Base-by-base conservation (phyloP, 768 basidiomycete species). In the Leccinum incarnatum region DNA sequence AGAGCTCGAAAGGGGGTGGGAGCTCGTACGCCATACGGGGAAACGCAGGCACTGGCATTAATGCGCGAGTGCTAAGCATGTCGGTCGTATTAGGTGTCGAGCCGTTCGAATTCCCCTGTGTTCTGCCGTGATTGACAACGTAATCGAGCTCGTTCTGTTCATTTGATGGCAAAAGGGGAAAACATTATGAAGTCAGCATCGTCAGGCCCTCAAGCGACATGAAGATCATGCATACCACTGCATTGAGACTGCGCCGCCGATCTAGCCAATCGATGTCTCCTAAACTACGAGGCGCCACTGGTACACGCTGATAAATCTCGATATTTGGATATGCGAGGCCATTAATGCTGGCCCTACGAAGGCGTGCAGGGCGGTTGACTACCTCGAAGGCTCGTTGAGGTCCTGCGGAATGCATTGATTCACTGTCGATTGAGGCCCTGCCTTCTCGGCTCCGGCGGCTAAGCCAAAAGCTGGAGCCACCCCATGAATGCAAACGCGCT, bases 251-350 rank as follows among this genome's bases (percentile, higher is more conserved):
- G 57, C 89, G 81, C 54, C 91, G 79, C 53, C 87, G 82, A 57
- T 87, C 81, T 34, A 91, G 75, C 91, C 91, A 93, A 67, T 89
- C 89, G 52, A 89, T 77, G 67, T 93, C 89, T 30, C 84, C 83
- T 40, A 91, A 74, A 60, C 81, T 85, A 57, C 83, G 77, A 30
- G 82, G 77, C 15, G 78, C 69, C 40, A 60, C 76, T 67, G 66
- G 81, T 65, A 70, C 74, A 67, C 69, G 78, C 61, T 66, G 86
- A 78, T 68, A 80, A 45, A 51, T 76, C 75, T 54, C 79, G 81
- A 62, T 84, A 77, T 60, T 74, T 68, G 66, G 69, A 48, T 72
- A 76, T 29, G 72, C 69, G 21, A 79, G 70, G 29, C 78, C 78
- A 40, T 78, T 76, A 21, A 66, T 74, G 50, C 80, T 82, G 15